These are phyloP conservation scores for Podaxis pistillaris DNA, from an alignment of 768 basidiomycete genomes.

Conservation along the genomic window DNA sequence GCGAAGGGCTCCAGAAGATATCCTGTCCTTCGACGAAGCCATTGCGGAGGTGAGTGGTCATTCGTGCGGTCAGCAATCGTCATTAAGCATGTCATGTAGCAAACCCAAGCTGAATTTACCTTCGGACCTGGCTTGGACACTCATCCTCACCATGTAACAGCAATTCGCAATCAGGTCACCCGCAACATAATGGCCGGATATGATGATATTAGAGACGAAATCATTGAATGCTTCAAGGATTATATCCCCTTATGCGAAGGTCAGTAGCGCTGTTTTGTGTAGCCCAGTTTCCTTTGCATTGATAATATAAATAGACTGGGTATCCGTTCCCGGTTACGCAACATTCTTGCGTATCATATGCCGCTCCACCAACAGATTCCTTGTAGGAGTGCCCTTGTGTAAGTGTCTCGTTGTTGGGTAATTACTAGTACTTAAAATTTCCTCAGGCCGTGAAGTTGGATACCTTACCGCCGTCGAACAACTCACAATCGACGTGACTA, in stretches of 20 bases:
- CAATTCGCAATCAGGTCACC: constrained; percentile 17
- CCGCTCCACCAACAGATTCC: constrained; percentile 39
- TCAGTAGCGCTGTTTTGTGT: not conserved
- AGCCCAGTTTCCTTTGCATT: not conserved
- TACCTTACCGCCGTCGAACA: constrained; percentile 33
- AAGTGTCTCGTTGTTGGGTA: constrained; percentile 14
- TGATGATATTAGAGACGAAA: constrained; percentile 6
- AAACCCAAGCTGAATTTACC: constrained; percentile 8
- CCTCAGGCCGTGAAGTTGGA: constrained; percentile 37
- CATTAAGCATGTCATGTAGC: constrained; percentile 11
- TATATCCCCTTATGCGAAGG: constrained; percentile 19
- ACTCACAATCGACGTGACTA: constrained; percentile 34
- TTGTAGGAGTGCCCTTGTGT: constrained; percentile 48
- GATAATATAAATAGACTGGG: constrained; percentile 31
- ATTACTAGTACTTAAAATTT: not conserved
- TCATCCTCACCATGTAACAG: constrained; percentile 9
- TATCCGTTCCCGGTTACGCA: constrained; percentile 22
- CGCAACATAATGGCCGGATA: constrained; percentile 16
- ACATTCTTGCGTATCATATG: constrained; percentile 33
- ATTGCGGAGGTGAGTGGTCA: constrained; percentile 30
- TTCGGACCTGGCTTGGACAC: constrained; percentile 7
- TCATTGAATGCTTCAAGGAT: constrained; percentile 18
- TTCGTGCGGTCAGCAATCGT: constrained; percentile 20
- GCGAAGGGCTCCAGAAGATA: constrained; percentile 33
- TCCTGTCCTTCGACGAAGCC: constrained; percentile 32